A percentile compares a stretch with the other conserved stretches of the same genome.
phyloP scores from a whole-genome alignment of 495 filamentous ascomycete species.

The Chaetomium fimeti region DNA sequence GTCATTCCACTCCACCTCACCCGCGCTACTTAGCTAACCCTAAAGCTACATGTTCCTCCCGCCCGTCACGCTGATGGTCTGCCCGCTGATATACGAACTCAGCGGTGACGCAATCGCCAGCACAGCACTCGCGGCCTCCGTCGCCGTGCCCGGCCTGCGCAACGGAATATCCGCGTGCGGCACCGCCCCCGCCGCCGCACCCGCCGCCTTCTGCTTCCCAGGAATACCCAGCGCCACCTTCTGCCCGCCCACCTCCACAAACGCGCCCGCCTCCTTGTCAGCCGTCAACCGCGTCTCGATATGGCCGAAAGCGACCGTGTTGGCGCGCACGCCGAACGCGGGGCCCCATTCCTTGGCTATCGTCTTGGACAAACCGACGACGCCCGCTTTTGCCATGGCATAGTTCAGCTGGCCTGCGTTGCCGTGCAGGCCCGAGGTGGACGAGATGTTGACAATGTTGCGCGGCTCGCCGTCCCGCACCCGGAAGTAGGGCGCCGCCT shows the following conservation, averaged over 20 bases:
- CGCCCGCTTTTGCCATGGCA: slow-evolving; percentile 75
- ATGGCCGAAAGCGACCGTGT: slow-evolving; percentile 79
- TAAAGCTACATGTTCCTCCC: slow-evolving; percentile 76
- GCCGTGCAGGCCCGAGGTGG: slow-evolving; percentile 75
- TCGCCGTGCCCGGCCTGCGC: slow-evolving; percentile 68
- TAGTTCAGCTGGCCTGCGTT: slow-evolving; percentile 88
- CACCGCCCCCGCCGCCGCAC: slow-evolving; percentile 27
- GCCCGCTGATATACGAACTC: slow-evolving; percentile 77
- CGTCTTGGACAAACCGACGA: slow-evolving; percentile 75
- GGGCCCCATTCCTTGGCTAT: slow-evolving; percentile 94
- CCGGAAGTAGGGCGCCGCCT: slow-evolving; percentile 79
- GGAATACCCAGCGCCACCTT: slow-evolving; percentile 80
- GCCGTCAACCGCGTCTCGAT: slow-evolving; percentile 75
- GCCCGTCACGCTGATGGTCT: slow-evolving; percentile 82
- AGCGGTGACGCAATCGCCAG: slow-evolving; percentile 76
- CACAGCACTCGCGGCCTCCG: slow-evolving; percentile 76
- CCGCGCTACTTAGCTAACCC: background rate
- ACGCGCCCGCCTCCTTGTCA: slow-evolving; percentile 76
- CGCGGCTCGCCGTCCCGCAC: slow-evolving; percentile 78
- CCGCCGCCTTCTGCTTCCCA: slow-evolving; percentile 36
- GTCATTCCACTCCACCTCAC: background rate
- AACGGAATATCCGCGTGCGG: slow-evolving; percentile 70
- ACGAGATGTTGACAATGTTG: slow-evolving; percentile 77
- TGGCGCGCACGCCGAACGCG: slow-evolving; percentile 74
- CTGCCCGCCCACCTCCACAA: slow-evolving; percentile 71